phyloP scores from a whole-genome alignment of 352 stramenopile genomes.

The Globisporangium okanoganense region DNA sequence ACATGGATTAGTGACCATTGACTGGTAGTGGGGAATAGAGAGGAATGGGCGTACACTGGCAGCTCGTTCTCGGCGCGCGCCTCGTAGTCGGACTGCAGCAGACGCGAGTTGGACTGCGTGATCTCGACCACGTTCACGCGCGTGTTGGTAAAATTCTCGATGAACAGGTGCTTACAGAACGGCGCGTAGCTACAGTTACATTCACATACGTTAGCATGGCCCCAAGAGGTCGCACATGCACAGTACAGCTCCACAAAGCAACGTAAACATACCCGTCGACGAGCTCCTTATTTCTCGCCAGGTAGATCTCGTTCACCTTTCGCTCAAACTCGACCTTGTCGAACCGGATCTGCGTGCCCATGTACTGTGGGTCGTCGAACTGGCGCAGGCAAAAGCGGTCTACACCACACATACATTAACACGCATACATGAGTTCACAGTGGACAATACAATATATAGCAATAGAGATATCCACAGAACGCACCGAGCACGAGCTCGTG shows the following conservation, averaged over 20 bases:
- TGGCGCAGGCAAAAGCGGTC: slow-evolving; percentile 83
- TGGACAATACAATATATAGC: too few species aligned
- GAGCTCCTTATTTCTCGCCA: slow-evolving; percentile 51
- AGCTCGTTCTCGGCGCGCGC: slow-evolving; percentile 92
- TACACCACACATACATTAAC: slow-evolving; percentile 10
- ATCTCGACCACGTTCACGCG: slow-evolving; percentile 90
- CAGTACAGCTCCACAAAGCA: background rate
- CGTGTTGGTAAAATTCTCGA: slow-evolving; percentile 92
- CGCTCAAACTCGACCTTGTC: slow-evolving; percentile 74
- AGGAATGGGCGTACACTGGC: slow-evolving; percentile 69
- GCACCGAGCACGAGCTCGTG: slow-evolving; percentile 56
- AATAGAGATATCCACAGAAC: slow-evolving; percentile 9
- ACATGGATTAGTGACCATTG: background rate
- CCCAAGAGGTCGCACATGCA: background rate
- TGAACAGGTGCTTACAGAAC: slow-evolving; percentile 99
- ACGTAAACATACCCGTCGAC: slow-evolving; percentile 52
- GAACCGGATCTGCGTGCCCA: slow-evolving; percentile 63
- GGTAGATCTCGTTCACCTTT: slow-evolving; percentile 83
- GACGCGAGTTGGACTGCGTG: slow-evolving; percentile 91
- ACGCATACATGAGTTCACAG: background rate
- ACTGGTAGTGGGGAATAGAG: background rate
- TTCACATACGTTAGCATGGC: background rate
- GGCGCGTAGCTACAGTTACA: slow-evolving; percentile 90
- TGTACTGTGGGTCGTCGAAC: slow-evolving; percentile 80
- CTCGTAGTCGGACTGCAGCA: slow-evolving; percentile 93